Conservation (phyloP, 768 basidiomycete species). For the Hirschioporus abietinus region DNA sequence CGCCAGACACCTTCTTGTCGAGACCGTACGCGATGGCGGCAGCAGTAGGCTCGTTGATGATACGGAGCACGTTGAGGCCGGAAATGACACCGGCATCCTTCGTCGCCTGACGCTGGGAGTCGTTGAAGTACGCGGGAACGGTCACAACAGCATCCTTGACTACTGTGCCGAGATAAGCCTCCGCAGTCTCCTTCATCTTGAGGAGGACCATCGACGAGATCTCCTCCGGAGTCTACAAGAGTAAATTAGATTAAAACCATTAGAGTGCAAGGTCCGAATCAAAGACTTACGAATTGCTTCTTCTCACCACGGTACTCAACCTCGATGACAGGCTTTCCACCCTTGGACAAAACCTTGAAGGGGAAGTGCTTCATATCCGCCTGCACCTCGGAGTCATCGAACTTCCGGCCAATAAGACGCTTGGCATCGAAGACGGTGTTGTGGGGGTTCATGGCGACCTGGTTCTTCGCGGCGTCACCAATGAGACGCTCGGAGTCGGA, state of each 20-base stretch:
- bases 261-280: not conserved
- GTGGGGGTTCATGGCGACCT: constrained; percentile 96
- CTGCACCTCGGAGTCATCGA: constrained; percentile 78
- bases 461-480: constrained; percentile 98
- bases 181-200: constrained; percentile 99
- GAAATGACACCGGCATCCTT: constrained; percentile 96
- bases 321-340: constrained; percentile 81
- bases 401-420: constrained; percentile 95
- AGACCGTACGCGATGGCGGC: constrained; percentile 99
- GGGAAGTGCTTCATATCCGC: constrained; percentile 82
- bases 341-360: constrained; percentile 83
- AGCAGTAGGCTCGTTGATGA: constrained; percentile 98
- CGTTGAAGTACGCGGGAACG: constrained; percentile 98
- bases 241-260: constrained; percentile 12
- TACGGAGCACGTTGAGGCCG: constrained; percentile 93
- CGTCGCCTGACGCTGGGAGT: constrained; percentile 97
- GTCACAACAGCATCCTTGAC: constrained; percentile 92
- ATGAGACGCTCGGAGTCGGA: constrained; percentile 94
- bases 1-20: constrained; percentile 86
- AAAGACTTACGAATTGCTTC: constrained; percentile 78
- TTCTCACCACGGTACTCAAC: constrained; percentile 91
- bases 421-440: constrained; percentile 98
- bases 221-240: constrained; percentile 82
- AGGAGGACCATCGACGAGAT: constrained; percentile 95
- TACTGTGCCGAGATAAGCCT: constrained; percentile 86